phyloP scores from a whole-genome alignment of 2,329 filamentous ascomycete species.

The Trichoderma aggressivum region DNA sequence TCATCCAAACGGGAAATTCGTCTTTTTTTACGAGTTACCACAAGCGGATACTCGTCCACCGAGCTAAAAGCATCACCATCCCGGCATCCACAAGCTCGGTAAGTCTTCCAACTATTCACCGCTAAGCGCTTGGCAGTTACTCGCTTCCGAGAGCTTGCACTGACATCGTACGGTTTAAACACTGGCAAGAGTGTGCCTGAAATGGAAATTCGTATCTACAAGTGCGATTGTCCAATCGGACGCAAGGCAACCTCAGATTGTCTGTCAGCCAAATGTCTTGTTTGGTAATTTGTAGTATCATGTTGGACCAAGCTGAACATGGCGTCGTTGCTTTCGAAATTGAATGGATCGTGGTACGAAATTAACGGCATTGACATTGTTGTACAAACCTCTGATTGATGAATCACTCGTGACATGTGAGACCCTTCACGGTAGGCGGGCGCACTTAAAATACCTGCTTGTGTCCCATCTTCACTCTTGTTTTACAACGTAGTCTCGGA shows the following conservation, averaged over 20 bases:
- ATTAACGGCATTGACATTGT: neutral
- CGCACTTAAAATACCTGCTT: neutral
- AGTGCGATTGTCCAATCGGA: neutral
- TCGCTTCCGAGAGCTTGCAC: neutral
- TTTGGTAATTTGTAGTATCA: neutral
- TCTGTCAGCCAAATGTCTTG: neutral
- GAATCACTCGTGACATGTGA: neutral
- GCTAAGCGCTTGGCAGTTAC: neutral
- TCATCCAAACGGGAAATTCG: neutral
- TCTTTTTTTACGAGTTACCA: neutral
- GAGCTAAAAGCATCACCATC: neutral
- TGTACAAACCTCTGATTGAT: neutral
- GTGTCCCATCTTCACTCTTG: neutral
- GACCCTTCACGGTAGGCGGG: neutral
- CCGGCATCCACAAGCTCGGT: neutral
- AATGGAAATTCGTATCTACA: neutral
- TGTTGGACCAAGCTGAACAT: neutral
- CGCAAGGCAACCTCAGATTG: neutral
- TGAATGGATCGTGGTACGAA: neutral
- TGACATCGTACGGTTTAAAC: neutral
- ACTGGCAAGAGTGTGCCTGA: neutral
- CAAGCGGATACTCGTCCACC: neutral
- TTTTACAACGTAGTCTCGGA: neutral
- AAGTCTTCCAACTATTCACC: neutral
- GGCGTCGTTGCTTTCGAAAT: neutral